A percentile compares a stretch with the other conserved stretches of the same genome.
Conservation (phyloP, 2,329 filamentous ascomycete genomes). For the Mycocentrospora acerina region DNA sequence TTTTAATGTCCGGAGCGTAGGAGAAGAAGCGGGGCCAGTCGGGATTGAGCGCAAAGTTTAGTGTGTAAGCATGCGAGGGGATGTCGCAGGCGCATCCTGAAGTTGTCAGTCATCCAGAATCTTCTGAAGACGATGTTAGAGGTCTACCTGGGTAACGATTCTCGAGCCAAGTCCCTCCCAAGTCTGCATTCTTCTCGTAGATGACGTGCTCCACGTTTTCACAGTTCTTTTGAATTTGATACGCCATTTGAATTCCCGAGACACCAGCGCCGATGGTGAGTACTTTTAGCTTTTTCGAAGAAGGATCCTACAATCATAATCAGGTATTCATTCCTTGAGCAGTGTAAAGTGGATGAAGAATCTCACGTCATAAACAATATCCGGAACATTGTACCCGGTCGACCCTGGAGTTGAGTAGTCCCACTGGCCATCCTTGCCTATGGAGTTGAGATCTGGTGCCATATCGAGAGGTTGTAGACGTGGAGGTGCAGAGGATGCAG, state of each 20-base stretch:
- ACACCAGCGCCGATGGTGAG: slow-evolving; percentile 53
- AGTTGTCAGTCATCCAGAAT: slow-evolving; percentile 8
- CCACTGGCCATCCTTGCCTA: slow-evolving; percentile 38
- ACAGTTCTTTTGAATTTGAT: slow-evolving; percentile 48
- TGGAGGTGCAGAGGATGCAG: too few relatives aligned
- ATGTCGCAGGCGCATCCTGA: slow-evolving; percentile 48
- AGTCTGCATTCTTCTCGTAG: slow-evolving; percentile 51
- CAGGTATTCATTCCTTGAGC: neutral
- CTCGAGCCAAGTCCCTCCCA: slow-evolving; percentile 51
- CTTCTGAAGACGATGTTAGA: too few relatives aligned
- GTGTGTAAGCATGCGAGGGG: slow-evolving; percentile 49
- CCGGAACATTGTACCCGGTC: slow-evolving; percentile 44
- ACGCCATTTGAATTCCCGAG: slow-evolving; percentile 51
- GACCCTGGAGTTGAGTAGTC: slow-evolving; percentile 49
- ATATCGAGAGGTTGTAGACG: slow-evolving; percentile 25
- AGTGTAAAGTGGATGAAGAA: neutral
- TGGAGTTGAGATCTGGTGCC: slow-evolving; percentile 47
- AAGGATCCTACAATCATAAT: slow-evolving; percentile 11
- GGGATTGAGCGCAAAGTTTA: slow-evolving; percentile 48
- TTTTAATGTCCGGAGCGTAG: slow-evolving; percentile 50
- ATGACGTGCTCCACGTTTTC: slow-evolving; percentile 51
- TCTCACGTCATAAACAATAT: slow-evolving; percentile 41
- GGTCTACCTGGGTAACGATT: slow-evolving; percentile 42
- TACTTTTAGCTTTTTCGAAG: slow-evolving; percentile 43
- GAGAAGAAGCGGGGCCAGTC: slow-evolving; percentile 53